phyloP scores from a whole-genome alignment of 83 land plant species.

The Larix sibirica region DNA sequence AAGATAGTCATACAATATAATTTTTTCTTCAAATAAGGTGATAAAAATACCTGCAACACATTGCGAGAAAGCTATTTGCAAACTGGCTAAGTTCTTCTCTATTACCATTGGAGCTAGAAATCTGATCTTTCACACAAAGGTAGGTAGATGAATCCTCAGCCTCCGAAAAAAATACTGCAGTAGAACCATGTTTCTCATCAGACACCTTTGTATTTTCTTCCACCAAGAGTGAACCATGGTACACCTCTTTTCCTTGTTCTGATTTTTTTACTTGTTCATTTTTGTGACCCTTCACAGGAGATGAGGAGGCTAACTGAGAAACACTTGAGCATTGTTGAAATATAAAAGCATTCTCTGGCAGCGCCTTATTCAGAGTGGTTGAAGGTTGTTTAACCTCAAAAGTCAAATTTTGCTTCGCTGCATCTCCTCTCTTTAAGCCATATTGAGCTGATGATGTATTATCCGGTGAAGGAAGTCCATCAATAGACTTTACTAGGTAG shows the following conservation, averaged over 20 bases:
- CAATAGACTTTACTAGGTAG: conserved; percentile 1
- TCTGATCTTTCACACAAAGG: neutral
- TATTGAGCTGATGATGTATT: neutral
- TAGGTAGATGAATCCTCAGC: neutral
- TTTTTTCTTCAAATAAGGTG: neutral
- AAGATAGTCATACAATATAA: neutral
- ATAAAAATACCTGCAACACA: conserved; percentile 4
- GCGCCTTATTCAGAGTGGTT: neutral
- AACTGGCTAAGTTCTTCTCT: conserved; percentile 1
- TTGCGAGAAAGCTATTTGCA: conserved; percentile 7
- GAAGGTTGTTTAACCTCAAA: conserved; percentile 4
- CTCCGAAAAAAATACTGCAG: neutral
- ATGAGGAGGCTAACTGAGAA: conserved; percentile 2
- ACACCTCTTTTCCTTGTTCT: neutral
- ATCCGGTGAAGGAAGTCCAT: neutral
- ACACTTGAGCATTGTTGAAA: neutral
- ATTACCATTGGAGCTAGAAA: neutral
- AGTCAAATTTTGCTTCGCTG: conserved; percentile 6
- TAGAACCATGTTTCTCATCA: neutral
- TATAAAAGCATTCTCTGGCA: neutral
- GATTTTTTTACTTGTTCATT: neutral
- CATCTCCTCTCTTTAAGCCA: conserved; percentile 8
- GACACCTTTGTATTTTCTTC: neutral
- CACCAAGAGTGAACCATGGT: neutral
- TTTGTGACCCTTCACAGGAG: neutral